These are phyloP conservation scores for Dryadomyces quercus-mongolicae DNA, from an alignment of 2,329 filamentous ascomycete genomes.

Conservation along the genomic window DNA sequence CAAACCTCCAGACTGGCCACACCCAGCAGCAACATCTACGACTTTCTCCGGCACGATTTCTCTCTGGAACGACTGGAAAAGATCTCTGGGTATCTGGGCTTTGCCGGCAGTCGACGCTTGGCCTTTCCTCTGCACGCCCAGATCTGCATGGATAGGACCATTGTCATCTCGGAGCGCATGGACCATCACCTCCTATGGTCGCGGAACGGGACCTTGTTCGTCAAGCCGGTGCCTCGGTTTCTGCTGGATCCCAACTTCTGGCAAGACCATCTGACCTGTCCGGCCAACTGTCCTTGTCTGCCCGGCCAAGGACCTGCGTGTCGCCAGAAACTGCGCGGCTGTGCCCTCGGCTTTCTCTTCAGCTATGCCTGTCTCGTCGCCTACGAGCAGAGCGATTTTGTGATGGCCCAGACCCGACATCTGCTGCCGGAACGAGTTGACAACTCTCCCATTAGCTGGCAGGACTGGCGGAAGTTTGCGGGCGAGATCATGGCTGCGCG, in stretches of 20 bases:
- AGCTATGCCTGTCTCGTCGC: slow-evolving; percentile 12
- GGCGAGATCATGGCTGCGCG: slow-evolving; percentile 9
- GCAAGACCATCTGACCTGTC: slow-evolving; percentile 1
- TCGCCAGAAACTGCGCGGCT: neutral
- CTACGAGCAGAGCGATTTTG: slow-evolving; percentile 11
- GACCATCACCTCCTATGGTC: slow-evolving; percentile 5
- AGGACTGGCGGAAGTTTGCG: slow-evolving; percentile 7
- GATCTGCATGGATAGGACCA: neutral
- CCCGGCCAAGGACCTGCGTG: neutral
- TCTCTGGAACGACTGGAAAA: neutral
- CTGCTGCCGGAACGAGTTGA: slow-evolving; percentile 4
- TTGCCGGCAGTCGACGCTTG: neutral
- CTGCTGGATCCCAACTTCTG: slow-evolving; percentile 3
- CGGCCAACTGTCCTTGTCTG: neutral
- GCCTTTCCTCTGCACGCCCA: slow-evolving; percentile 2
- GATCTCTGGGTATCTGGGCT: slow-evolving; percentile 2
- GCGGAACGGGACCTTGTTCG: neutral
- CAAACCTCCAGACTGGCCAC: no score
- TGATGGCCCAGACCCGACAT: slow-evolving; percentile 10
- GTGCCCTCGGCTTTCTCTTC: slow-evolving; percentile 13
- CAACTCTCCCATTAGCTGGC: slow-evolving; percentile 6
- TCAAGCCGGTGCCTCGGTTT: slow-evolving; percentile 6
- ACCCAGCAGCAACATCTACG: neutral
- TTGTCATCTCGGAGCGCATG: slow-evolving; percentile 3
- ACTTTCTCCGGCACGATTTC: slow-evolving; percentile 1